Conservation (phyloP, 306 rosid genomes). For the Abrus precatorius region DNA sequence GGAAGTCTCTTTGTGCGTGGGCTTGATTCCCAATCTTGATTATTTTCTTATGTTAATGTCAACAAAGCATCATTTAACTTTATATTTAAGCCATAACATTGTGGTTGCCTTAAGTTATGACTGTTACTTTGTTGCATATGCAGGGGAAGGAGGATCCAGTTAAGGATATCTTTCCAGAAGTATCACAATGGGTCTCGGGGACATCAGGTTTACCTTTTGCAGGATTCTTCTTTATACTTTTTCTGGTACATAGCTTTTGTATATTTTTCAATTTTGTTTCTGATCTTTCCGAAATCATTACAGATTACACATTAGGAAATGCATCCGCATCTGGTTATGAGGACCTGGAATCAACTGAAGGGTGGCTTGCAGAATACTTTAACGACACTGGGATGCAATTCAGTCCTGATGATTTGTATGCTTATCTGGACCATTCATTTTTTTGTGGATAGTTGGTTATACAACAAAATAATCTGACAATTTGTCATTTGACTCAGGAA, state of each 20-base stretch:
- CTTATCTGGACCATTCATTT: slow-evolving; percentile 47
- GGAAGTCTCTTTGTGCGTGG: not conserved
- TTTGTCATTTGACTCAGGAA: slow-evolving; percentile 66
- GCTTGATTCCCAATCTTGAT: slow-evolving; percentile 32
- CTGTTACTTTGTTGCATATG: slow-evolving; percentile 40
- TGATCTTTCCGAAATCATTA: slow-evolving; percentile 36
- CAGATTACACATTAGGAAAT: slow-evolving; percentile 60
- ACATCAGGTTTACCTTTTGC: slow-evolving; percentile 64
- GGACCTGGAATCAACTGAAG: slow-evolving; percentile 74
- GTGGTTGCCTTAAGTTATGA: slow-evolving; percentile 24
- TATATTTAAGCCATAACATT: not conserved
- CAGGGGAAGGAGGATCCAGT: slow-evolving; percentile 71
- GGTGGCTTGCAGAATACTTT: slow-evolving; percentile 87
- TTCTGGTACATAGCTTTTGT: not conserved
- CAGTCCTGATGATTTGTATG: slow-evolving; percentile 84
- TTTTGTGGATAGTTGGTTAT: slow-evolving; percentile 8
- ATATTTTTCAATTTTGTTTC: slow-evolving; percentile 8
- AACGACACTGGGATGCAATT: slow-evolving; percentile 77
- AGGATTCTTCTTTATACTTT: not conserved
- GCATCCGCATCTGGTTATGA: slow-evolving; percentile 65
- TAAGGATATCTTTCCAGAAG: slow-evolving; percentile 66
- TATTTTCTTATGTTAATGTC: slow-evolving; percentile 17
- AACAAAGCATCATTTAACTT: not conserved
- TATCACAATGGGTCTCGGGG: slow-evolving; percentile 65
- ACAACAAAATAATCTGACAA: slow-evolving; percentile 45